Conservation (phyloP, 192 early-diverging fungal species). For the Backusella morwellensis region DNA sequence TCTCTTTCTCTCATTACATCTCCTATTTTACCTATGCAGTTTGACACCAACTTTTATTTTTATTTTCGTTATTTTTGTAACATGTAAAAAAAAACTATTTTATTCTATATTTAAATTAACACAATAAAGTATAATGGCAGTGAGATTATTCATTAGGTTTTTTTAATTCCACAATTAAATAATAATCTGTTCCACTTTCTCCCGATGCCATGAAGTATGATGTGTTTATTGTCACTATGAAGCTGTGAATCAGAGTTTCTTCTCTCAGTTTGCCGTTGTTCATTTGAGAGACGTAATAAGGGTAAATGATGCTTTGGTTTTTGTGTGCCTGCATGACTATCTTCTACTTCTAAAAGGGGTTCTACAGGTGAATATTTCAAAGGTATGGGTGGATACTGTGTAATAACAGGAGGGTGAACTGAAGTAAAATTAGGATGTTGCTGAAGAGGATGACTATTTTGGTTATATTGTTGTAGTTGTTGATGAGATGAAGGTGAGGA, state of each 20-base stretch:
- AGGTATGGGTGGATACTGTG: conserved; percentile 32
- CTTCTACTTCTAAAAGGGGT: conserved; percentile 2
- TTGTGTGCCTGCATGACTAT: neutral
- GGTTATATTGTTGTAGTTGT: neutral
- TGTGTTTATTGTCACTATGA: no score
- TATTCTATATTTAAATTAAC: neutral
- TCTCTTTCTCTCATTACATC: neutral
- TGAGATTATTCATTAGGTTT: neutral
- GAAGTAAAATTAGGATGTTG: neutral
- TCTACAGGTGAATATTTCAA: conserved; percentile 34
- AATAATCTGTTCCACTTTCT: neutral
- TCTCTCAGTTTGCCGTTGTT: neutral
- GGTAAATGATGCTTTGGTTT: neutral
- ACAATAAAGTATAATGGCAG: no score
- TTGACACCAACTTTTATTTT: neutral
- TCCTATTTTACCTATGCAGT: neutral
- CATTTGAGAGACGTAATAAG: neutral
- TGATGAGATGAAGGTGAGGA: neutral
- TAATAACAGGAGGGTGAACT: conserved; percentile 29
- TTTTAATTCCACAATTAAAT: neutral
- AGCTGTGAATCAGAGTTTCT: conserved; percentile 2
- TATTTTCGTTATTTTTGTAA: conserved; percentile 4
- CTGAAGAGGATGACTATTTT: neutral
- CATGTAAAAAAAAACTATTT: neutral
- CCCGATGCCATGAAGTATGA: neutral